phyloP scores from a whole-genome alignment of 1,139 yeast genomes.

The Geotrichum siamense region DNA sequence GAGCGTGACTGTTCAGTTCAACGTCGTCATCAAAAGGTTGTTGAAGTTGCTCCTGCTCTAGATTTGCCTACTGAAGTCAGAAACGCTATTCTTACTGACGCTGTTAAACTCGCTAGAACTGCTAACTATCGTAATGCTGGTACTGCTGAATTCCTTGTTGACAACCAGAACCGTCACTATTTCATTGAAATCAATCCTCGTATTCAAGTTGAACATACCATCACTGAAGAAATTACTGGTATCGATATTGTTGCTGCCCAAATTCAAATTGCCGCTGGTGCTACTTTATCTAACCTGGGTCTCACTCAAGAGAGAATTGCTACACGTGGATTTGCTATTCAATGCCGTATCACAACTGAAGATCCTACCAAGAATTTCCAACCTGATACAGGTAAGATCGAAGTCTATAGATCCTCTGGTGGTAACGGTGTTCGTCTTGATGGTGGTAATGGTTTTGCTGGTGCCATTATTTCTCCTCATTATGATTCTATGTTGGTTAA shows the following conservation, averaged over 20 bases:
- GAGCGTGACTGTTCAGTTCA: conserved; percentile 99
- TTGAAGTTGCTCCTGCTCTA: conserved; percentile 98
- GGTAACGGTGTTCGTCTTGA: conserved; percentile 98
- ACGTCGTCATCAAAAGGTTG: conserved; percentile 98
- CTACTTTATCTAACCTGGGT: conserved; percentile 84
- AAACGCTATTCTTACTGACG: conserved; percentile 88
- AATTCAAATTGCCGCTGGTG: conserved; percentile 98
- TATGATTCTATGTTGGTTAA: conserved; percentile 98
- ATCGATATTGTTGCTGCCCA: conserved; percentile 98
- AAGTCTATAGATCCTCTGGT: conserved; percentile 97
- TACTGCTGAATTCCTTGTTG: conserved; percentile 96
- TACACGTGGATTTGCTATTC: conserved; percentile 96
- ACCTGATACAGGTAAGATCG: conserved; percentile 98
- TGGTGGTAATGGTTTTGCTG: conserved; percentile 99
- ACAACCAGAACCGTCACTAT: conserved; percentile 88
- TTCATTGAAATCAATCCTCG: conserved; percentile 98
- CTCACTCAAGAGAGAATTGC: conserved; percentile 89
- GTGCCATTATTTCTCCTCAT: conserved; percentile 94
- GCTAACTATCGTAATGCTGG: conserved; percentile 97
- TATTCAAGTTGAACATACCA: conserved; percentile 97
- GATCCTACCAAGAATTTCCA: conserved; percentile 95
- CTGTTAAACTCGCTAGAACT: conserved; percentile 80
- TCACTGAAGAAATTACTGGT: conserved; percentile 98
- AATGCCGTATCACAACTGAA: conserved; percentile 98
- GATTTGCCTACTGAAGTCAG: conserved; percentile 75